Conservation (phyloP, 345 rosid genomes). For the Boechera retrofracta region DNA sequence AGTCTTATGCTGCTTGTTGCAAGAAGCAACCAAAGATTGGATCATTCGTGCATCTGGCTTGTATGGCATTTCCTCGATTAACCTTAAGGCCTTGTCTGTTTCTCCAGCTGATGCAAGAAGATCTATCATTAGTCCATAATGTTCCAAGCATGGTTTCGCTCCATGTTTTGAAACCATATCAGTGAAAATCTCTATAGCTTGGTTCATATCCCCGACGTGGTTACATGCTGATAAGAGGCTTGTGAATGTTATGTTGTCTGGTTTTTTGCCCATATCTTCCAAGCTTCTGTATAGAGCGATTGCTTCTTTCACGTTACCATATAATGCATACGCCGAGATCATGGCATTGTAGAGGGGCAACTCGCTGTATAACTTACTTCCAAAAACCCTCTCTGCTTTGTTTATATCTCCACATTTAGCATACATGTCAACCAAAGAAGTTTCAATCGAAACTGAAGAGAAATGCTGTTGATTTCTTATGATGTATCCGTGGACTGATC, state of each 20-base stretch:
- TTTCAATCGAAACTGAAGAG: slow-evolving; percentile 44
- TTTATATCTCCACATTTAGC: slow-evolving; percentile 65
- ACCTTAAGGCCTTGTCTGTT: slow-evolving; percentile 49
- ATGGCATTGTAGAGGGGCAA: slow-evolving; percentile 57
- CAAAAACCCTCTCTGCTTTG: slow-evolving; percentile 53
- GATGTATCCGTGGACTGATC: slow-evolving; percentile 62
- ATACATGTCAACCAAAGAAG: slow-evolving; percentile 71
- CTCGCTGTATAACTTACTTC: slow-evolving; percentile 40
- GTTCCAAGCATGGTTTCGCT: slow-evolving; percentile 54
- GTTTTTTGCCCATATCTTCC: slow-evolving; percentile 42
- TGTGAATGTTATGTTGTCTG: slow-evolving; percentile 61
- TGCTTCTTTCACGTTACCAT: slow-evolving; percentile 54
- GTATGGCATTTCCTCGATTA: slow-evolving; percentile 51
- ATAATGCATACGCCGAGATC: slow-evolving; percentile 57
- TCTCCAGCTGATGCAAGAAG: slow-evolving; percentile 55
- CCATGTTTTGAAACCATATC: slow-evolving; percentile 46
- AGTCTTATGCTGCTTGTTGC: slow-evolving; percentile 47
- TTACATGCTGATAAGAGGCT: slow-evolving; percentile 53
- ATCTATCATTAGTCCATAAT: slow-evolving; percentile 56
- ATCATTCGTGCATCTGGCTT: slow-evolving; percentile 57
- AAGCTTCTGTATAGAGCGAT: slow-evolving; percentile 42
- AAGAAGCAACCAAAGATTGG: slow-evolving; percentile 54
- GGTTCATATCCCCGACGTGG: slow-evolving; percentile 51
- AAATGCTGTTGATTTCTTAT: slow-evolving; percentile 51
- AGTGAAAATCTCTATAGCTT: slow-evolving; percentile 50